phyloP scores from a whole-genome alignment of 2,329 filamentous ascomycete genomes.

The Fusarium papillatum region DNA sequence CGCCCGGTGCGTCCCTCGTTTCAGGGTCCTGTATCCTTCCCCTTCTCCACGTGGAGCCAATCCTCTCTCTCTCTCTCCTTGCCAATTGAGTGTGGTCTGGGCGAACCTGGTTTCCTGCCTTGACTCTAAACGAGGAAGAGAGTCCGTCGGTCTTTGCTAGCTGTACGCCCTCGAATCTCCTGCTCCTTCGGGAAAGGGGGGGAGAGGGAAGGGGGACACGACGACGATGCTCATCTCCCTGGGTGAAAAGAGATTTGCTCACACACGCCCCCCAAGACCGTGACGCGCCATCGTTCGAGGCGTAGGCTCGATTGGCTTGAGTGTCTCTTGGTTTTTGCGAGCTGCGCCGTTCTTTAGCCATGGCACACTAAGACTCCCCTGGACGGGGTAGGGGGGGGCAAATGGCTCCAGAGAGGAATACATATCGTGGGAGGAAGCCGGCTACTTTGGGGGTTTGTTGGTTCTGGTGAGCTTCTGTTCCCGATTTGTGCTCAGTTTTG shows the following conservation, averaged over 20 bases:
- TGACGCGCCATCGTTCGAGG: slow-evolving; percentile 17
- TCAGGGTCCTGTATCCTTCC: slow-evolving; percentile 16
- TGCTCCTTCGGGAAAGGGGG: slow-evolving; percentile 20
- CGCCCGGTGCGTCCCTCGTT: slow-evolving; percentile 2
- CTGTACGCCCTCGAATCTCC: slow-evolving; percentile 13
- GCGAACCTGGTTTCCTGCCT: slow-evolving; percentile 9
- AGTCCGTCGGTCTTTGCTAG: slow-evolving; percentile 1
- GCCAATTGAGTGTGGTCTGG: slow-evolving; percentile 21
- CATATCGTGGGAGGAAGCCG: slow-evolving; percentile 9
- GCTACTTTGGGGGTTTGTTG: background rate
- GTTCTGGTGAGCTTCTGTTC: background rate
- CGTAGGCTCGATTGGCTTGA: background rate
- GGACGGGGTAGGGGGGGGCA: background rate
- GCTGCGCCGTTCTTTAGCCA: background rate
- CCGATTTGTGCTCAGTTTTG: background rate
- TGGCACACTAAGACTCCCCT: background rate
- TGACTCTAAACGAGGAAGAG: background rate
- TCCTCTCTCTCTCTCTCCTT: background rate
- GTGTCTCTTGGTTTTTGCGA: background rate
- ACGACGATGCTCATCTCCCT: slow-evolving; percentile 20
- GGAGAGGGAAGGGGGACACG: background rate
- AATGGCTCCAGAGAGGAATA: background rate
- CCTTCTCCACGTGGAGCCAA: background rate
- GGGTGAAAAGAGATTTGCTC: slow-evolving; percentile 10
- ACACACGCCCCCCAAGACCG: background rate